These are phyloP conservation scores for Francoa sonchifolia DNA, from an alignment of 441 rosid genomes.

Conservation along the genomic window DNA sequence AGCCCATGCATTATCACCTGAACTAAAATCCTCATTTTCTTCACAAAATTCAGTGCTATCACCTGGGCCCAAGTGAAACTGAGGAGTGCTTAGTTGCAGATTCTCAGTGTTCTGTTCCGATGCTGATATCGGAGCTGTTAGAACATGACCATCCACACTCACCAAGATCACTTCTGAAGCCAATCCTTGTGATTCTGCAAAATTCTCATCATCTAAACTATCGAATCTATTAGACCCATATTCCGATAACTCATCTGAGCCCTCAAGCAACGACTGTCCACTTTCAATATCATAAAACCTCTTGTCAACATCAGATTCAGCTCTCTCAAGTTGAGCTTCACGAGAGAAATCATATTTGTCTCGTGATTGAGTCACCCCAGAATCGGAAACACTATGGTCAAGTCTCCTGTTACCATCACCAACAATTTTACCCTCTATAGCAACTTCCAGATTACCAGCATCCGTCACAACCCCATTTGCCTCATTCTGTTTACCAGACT, in stretches of 20 bases:
- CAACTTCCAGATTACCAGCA: conserved; percentile 7
- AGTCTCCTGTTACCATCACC: conserved; percentile 20
- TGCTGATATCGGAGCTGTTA: conserved; percentile 63
- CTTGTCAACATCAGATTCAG: conserved; percentile 52
- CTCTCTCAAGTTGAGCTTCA: conserved; percentile 33
- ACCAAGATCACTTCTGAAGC: conserved; percentile 70
- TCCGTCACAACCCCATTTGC: conserved; percentile 11
- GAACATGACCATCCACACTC: conserved; percentile 69
- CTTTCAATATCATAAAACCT: conserved; percentile 65
- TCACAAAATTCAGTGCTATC: conserved; percentile 51
- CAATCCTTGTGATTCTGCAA: conserved; percentile 33
- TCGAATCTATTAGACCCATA: conserved; percentile 38
- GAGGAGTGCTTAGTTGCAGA: conserved; percentile 48
- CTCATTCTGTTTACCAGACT: conserved; percentile 25
- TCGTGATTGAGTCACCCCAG: conserved; percentile 29
- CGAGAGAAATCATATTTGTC: conserved; percentile 28
- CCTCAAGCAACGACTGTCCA: conserved; percentile 37
- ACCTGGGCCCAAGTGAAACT: conserved; percentile 68
- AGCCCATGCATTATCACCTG: conserved; percentile 41
- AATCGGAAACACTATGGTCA: conserved; percentile 61
- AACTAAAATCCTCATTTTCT: conserved; percentile 39
- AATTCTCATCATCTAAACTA: conserved; percentile 28
- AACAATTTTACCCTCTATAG: conserved; percentile 9
- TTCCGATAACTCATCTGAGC: conserved; percentile 30
- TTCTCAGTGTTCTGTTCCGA: conserved; percentile 47